Base-by-base conservation (phyloP, 2,329 filamentous ascomycete species). In the Fusarium lateritium region DNA sequence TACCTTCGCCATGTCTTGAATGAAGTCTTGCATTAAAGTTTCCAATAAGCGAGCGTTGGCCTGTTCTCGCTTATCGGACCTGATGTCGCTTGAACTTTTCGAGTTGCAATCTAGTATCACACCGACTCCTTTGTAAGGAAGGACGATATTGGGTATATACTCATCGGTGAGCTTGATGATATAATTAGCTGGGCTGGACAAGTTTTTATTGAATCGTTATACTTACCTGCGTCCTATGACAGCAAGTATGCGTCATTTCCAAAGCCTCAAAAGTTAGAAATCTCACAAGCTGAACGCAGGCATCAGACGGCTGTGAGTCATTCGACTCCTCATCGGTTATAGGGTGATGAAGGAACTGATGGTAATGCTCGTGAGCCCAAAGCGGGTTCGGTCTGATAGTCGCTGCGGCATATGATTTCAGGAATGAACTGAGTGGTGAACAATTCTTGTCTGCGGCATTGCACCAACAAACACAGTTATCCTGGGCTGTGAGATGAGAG, bases 251-350 rank as follows among this genome's bases (percentile, higher is more conserved):
- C 5, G 24, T 44, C 42, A 44, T 44, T 10, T 44, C 42, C 9
- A 44, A n/a, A 19, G 42, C 42, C n/a, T 44, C 42, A 15, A 44
- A 44, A 28, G 42, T 44, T 10, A 44, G 24, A n/a, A 44, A 44
- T 9, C 42, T 26, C 3, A 44, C 22, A 44, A 28, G 9, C 5
- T 44, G 22, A 28, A 28, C 28, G 10, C 28, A 31, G 5, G 8
- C 6, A 6, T 28, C 6, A 11, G 42, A 17, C n/a, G n/a, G 6
- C 2, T 26, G 9, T 26, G 42, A 44, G 7, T 17, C 17, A 13
- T 26, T 9, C 2, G 10, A n/a, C 17, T 10, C 42, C 4, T 11
- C n/a, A 3, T 28, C 42, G 6, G 14, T 15, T 4, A 44, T n/a
- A 10, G 15, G 17, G 4, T 15, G 24, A 17, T 44, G 42, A 28